Conservation (phyloP, 768 basidiomycete genomes). For the Amanita molliuscula region DNA sequence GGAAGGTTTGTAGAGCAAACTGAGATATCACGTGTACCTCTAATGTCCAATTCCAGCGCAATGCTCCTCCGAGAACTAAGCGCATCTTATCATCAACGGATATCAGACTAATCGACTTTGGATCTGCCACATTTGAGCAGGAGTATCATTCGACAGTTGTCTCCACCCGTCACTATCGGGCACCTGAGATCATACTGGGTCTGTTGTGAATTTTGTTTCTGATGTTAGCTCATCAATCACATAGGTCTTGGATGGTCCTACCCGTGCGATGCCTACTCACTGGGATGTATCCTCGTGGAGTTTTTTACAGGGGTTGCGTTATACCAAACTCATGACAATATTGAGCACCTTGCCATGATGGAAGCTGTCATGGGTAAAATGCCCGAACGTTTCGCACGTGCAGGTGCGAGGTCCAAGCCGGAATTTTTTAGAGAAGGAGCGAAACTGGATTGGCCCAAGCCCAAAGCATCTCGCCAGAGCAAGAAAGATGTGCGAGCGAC, state of each 20-base stretch:
- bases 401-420: conserved; percentile 70
- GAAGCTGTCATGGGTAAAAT: conserved; percentile 98
- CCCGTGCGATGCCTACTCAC: conserved; percentile 96
- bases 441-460: conserved; percentile 88
- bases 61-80: conserved; percentile 56
- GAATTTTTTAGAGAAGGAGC: conserved; percentile 88
- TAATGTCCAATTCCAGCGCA: conserved; percentile 33
- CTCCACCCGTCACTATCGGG: conserved; percentile 95
- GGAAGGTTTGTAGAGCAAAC: conserved; percentile 40
- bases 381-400: conserved; percentile 75
- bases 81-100: conserved; percentile 79
- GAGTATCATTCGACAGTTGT: conserved; percentile 99
- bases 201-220: conserved; percentile 15
- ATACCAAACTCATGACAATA: conserved; percentile 99
- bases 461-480: conserved; percentile 81
- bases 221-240: conserved; percentile 10
- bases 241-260: conserved; percentile 95
- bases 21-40: conserved; percentile 4
- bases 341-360: conserved; percentile 99
- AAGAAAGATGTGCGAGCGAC: conserved; percentile 90
- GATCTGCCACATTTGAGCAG: conserved; percentile 94
- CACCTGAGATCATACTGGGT: conserved; percentile 98
- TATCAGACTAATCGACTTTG: conserved; percentile 96
- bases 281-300: conserved; percentile 97
- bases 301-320: conserved; percentile 96